Evolutionary conservation across 2,329 filamentous ascomycete genomes (phyloP).

Genomic region (Cadophora malorum): DNA sequence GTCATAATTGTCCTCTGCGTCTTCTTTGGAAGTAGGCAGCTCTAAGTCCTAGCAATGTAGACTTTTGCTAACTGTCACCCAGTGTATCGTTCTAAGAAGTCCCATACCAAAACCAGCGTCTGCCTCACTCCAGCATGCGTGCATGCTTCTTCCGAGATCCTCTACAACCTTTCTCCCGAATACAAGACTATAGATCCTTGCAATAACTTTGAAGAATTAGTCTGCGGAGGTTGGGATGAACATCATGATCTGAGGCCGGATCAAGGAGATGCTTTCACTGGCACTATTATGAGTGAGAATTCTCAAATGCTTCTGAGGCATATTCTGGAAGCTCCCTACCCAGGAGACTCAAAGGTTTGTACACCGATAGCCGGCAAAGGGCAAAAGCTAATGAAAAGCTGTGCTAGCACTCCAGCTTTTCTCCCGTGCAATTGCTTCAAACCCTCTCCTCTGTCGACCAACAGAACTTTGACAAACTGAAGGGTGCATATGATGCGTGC

Average conservation of each 20-base stretch:
- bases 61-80: background rate
- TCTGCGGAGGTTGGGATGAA: slow-evolving; percentile 71
- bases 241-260: slow-evolving; percentile 70
- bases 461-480: slow-evolving; percentile 70
- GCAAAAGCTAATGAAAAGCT: slow-evolving; percentile 10
- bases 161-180: slow-evolving; percentile 66
- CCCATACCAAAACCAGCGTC: slow-evolving; percentile 38
- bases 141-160: slow-evolving; percentile 66
- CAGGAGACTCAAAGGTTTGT: slow-evolving; percentile 48
- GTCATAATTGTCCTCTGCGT: slow-evolving; percentile 39
- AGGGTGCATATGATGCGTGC: slow-evolving; percentile 69
- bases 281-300: slow-evolving; percentile 66
- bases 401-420: slow-evolving; percentile 57
- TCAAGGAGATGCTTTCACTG: slow-evolving; percentile 64
- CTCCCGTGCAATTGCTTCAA: slow-evolving; percentile 49
- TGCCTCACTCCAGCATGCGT: slow-evolving; percentile 67
- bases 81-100: slow-evolving; percentile 33
- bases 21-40: slow-evolving; percentile 38
- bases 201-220: slow-evolving; percentile 70
- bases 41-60: background rate
- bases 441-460: slow-evolving; percentile 56
- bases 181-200: slow-evolving; percentile 71
- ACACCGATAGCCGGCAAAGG: background rate
- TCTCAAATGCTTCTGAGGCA: slow-evolving; percentile 64
- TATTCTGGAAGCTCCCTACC: slow-evolving; percentile 66